Percentiles rank a stretch among this genome's conserved stretches.
Evolutionary conservation across 1,139 yeast species (phyloP).

Genomic region (Lodderomyces parapsilosis): DNA sequence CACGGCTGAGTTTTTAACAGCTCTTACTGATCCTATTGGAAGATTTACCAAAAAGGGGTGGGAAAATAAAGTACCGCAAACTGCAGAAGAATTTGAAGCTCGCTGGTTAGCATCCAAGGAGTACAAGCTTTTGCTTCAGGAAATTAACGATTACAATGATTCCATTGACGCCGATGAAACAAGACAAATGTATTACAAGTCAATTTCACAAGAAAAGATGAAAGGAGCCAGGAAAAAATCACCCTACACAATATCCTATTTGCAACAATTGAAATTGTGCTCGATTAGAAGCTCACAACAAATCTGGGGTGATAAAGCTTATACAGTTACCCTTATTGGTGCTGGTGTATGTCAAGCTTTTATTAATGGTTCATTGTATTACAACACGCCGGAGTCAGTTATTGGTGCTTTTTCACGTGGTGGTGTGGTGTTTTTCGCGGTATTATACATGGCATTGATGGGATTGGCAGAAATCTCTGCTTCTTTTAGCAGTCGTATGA

Average conservation of each 20-base stretch:
- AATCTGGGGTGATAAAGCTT: slow-evolving; percentile 50
- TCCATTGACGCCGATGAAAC: slow-evolving; percentile 38
- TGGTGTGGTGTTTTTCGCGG: slow-evolving; percentile 53
- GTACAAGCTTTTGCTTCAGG: slow-evolving; percentile 35
- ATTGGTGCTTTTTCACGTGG: slow-evolving; percentile 59
- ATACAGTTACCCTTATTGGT: slow-evolving; percentile 42
- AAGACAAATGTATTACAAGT: slow-evolving; percentile 30
- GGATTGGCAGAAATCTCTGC: slow-evolving; percentile 54
- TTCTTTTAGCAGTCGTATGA: slow-evolving; percentile 50
- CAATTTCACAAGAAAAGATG: slow-evolving; percentile 42
- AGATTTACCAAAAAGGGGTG: slow-evolving; percentile 44
- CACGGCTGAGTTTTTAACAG: slow-evolving; percentile 67
- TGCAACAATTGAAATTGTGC: slow-evolving; percentile 47
- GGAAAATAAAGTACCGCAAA: slow-evolving; percentile 53
- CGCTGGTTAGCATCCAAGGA: slow-evolving; percentile 56
- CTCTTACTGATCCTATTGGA: slow-evolving; percentile 61
- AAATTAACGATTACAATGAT: slow-evolving; percentile 41
- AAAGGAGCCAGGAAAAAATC: slow-evolving; percentile 42
- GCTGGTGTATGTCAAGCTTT: slow-evolving; percentile 54
- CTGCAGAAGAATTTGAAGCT: slow-evolving; percentile 56
- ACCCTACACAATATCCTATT: slow-evolving; percentile 44
- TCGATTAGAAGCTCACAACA: slow-evolving; percentile 50
- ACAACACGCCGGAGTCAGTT: slow-evolving; percentile 38
- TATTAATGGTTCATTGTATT: slow-evolving; percentile 52
- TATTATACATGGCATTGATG: slow-evolving; percentile 54